Conservation (phyloP, 208 protist species). For the Acanthamoeba lenticulata region DNA sequence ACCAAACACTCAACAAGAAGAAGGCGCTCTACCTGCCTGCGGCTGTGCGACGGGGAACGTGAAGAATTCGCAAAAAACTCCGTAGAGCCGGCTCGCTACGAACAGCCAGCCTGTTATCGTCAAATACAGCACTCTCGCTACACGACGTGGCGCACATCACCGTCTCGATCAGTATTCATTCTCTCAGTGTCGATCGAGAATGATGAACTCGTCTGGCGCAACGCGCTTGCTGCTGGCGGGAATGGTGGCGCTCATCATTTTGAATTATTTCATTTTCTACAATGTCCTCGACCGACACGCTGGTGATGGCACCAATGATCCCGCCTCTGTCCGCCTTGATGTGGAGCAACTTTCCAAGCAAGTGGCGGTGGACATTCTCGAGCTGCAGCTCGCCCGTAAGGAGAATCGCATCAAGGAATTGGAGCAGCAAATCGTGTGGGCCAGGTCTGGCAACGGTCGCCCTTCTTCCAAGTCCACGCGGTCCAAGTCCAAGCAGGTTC, state of each 20-base stretch:
- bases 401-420: not conserved
- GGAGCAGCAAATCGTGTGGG: not conserved
- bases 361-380: conserved; percentile 6
- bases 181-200: not conserved
- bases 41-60: too few species aligned
- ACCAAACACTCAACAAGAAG: too few species aligned
- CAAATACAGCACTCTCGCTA: too few species aligned
- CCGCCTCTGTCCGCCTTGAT: not conserved
- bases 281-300: not conserved
- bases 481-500: not conserved
- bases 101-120: too few species aligned
- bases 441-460: not conserved
- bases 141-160: too few species aligned
- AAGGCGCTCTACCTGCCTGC: too few species aligned
- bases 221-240: not conserved
- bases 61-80: too few species aligned
- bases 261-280: conserved; percentile 54
- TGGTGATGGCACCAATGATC: not conserved
- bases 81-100: too few species aligned
- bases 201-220: not conserved
- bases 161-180: too few species aligned
- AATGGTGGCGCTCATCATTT: not conserved
- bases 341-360: not conserved
- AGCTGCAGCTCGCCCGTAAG: not conserved
- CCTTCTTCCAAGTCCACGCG: not conserved